phyloP scores from a whole-genome alignment of 2,329 filamentous ascomycete species.

The Trichoderma sp. region DNA sequence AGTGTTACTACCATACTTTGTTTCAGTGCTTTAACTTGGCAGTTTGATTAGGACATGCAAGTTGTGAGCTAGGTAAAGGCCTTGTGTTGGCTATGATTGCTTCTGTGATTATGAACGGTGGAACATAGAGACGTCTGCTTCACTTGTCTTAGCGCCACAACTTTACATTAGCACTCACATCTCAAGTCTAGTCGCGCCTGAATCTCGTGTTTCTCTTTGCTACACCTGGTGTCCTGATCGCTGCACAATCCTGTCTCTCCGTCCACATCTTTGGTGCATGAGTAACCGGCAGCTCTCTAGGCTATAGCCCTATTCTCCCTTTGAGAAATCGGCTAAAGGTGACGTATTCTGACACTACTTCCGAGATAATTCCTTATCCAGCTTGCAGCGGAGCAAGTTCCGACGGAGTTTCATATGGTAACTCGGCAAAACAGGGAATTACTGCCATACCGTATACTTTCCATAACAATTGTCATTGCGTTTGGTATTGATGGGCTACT shows the following conservation, averaged over 20 bases:
- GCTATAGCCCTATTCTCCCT: not conserved
- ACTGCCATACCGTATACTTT: not conserved
- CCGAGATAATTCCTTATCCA: not conserved
- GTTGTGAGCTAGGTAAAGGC: not conserved
- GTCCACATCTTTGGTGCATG: not conserved
- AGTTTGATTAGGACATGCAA: not conserved
- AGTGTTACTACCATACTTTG: not conserved
- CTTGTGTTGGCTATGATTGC: not conserved
- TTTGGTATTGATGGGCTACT: not conserved
- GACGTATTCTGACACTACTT: not conserved
- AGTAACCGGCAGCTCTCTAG: not conserved
- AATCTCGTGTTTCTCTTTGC: not conserved
- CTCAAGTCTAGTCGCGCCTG: not conserved
- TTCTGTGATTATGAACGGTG: not conserved
- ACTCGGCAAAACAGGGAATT: not conserved
- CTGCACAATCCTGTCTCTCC: not conserved
- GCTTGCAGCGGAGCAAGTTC: not conserved
- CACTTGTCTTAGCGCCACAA: not conserved
- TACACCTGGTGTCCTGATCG: not conserved
- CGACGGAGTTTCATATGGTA: not conserved
- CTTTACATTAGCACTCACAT: not conserved
- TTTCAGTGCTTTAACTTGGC: not conserved
- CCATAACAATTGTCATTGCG: not conserved
- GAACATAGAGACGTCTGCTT: not conserved
- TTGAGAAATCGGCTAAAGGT: not conserved